These are phyloP conservation scores for Fraxinus platypoda DNA, from an alignment of 305 asterid species.

Conservation along the genomic window DNA sequence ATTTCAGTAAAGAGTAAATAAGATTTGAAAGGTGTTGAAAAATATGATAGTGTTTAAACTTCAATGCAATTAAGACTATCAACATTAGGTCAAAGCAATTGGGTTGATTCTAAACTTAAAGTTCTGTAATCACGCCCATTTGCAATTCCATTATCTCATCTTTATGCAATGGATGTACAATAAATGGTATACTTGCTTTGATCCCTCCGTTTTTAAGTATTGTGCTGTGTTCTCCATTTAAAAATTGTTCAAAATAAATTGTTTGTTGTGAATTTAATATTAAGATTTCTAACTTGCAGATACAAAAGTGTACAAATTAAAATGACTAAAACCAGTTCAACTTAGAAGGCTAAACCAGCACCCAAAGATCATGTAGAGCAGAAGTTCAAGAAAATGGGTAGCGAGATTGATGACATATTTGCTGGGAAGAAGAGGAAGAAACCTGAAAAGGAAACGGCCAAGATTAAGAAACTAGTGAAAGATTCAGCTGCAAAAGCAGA, in stretches of 20 bases:
- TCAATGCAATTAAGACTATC: background rate
- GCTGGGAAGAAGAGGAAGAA: conserved; percentile 54
- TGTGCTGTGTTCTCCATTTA: background rate
- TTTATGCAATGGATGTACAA: background rate
- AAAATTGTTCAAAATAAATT: background rate
- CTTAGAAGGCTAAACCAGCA: background rate
- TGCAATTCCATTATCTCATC: background rate
- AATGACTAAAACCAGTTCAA: background rate
- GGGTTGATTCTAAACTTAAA: background rate
- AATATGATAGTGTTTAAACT: background rate
- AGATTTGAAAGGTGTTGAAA: background rate
- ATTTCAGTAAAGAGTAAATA: background rate
- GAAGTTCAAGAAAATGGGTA: conserved; percentile 29
- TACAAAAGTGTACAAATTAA: background rate
- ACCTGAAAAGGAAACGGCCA: conserved; percentile 14
- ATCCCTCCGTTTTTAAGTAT: background rate
- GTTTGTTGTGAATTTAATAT: background rate
- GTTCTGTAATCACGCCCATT: background rate
- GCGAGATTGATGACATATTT: conserved; percentile 69
- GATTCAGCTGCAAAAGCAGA: conserved; percentile 22
- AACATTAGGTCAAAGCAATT: background rate
- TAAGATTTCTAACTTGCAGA: background rate
- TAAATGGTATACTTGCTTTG: background rate
- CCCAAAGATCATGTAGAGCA: background rate
- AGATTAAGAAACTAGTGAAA: conserved; percentile 17